A percentile compares a stretch with the other conserved stretches of the same genome.
Evolutionary conservation across 805 yeast genomes (phyloP).

Genomic region (Starmerella vitae): DNA sequence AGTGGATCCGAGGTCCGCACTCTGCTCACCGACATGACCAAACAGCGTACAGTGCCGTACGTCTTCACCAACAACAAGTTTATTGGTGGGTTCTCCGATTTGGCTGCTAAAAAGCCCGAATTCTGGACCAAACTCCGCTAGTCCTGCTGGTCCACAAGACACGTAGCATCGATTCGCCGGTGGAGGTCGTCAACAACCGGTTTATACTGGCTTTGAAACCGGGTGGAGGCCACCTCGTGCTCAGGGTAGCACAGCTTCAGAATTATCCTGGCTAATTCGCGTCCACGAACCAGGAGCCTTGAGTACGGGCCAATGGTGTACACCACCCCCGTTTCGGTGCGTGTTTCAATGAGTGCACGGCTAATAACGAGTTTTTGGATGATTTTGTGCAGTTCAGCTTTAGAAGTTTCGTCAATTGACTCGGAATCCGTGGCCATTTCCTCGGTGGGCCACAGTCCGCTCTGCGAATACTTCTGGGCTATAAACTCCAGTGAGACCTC

Average conservation of each 20-base stretch:
- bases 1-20: slow-evolving; percentile 42
- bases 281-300: too few species aligned
- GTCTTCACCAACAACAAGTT: slow-evolving; percentile 45
- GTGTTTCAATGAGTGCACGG: too few species aligned
- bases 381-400: too few species aligned
- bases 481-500: not conserved
- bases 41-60: slow-evolving; percentile 58
- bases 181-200: not conserved
- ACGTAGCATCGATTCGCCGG: not conserved
- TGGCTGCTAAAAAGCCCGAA: slow-evolving; percentile 12
- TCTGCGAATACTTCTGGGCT: too few species aligned
- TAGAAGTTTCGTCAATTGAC: too few species aligned
- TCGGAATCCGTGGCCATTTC: too few species aligned
- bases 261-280: not conserved
- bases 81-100: slow-evolving; percentile 34
- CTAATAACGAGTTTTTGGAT: too few species aligned
- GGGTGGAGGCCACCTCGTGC: not conserved
- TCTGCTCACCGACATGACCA: slow-evolving; percentile 43
- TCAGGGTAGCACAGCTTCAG: not conserved
- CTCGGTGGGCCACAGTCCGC: too few species aligned
- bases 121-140: slow-evolving; percentile 17
- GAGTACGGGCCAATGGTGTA: too few species aligned
- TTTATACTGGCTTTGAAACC: not conserved
- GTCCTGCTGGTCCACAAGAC: not conserved
- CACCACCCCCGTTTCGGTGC: too few species aligned